Evolutionary conservation across 805 yeast species (phyloP), one percentile per base, ranked within the genome.

Genomic region (Teunomyces barrocoloradensis): DNA sequence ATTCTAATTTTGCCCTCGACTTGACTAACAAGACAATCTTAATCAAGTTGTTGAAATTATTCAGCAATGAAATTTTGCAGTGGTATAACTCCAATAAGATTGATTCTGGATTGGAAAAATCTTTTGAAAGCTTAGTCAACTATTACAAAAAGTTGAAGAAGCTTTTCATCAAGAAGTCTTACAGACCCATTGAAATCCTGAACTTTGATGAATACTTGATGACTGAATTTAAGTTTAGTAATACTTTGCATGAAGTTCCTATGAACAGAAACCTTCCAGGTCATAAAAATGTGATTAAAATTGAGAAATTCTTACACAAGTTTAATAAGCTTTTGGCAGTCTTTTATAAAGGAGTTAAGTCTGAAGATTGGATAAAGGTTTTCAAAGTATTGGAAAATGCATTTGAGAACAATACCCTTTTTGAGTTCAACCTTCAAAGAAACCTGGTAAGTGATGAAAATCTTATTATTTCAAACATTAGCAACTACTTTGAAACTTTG

Each of bases 311-410:
- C 65, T 72, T 89, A 18, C 78, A 77, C 46, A 76, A 77, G 40
- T 64, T 91, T 49, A 92, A 91, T 64, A 69, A 73, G 13, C 69
- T 88, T 5, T 75, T 87, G 23, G 70, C 78, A 2, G 76, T 78
- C 3, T 72, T 85, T 28, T 82, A 85, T 59, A 71, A 68, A 23
- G 76, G 80, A 9, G 76, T 85, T 29, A 75, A 81, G 10, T 64
- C 81, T 10, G 79, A 78, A 50, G 96, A 91, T 56, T 92, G 97
- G 97, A 72, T 89, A 44, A 77, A 78, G 46, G 79, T 85, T 3
- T 87, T 80, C 61, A 92, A 89, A 58, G 66, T 84, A 1, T 65
- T 92, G 39, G 97, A 91, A 60, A 69, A 79, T 28, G 84, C 85
- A 49, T 79, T 84, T 21, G 79, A 80, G 18, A 81, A 77, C 42